phyloP scores from a whole-genome alignment of 2,329 filamentous ascomycete genomes.

The Fusarium sp. region DNA sequence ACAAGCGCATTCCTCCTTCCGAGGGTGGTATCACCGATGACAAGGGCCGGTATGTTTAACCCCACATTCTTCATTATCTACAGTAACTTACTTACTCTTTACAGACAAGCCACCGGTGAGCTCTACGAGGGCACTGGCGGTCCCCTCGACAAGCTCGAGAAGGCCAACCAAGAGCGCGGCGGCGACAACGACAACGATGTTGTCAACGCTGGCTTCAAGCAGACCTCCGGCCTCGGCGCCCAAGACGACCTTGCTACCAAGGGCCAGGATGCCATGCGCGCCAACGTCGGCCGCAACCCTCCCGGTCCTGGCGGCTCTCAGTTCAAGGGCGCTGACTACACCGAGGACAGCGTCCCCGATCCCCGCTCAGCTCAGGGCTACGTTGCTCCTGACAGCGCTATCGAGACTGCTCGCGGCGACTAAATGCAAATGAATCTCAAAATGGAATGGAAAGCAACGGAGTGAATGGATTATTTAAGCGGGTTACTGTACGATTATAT shows the following conservation, averaged over 20 bases:
- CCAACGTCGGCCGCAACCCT: slow-evolving; percentile 54
- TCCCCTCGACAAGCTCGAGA: slow-evolving; percentile 54
- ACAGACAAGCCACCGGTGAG: slow-evolving; percentile 57
- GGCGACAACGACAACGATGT: slow-evolving; percentile 55
- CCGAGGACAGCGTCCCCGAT: slow-evolving; percentile 54
- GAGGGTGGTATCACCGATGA: slow-evolving; percentile 59
- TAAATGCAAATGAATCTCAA: background rate
- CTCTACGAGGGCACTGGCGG: slow-evolving; percentile 59
- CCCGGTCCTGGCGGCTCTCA: slow-evolving; percentile 51
- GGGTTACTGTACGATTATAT: slow-evolving; percentile 22
- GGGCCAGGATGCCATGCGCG: slow-evolving; percentile 52
- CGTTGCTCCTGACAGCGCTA: slow-evolving; percentile 55
- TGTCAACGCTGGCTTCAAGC: slow-evolving; percentile 40
- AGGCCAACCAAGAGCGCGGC: slow-evolving; percentile 44
- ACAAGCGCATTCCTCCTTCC: slow-evolving; percentile 58
- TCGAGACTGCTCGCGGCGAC: slow-evolving; percentile 48
- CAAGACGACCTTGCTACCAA: slow-evolving; percentile 48
- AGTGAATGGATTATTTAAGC: slow-evolving; percentile 4
- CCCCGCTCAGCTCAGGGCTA: slow-evolving; percentile 56
- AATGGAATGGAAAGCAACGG: background rate
- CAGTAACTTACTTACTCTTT: slow-evolving; percentile 19
- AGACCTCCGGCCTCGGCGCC: slow-evolving; percentile 40
- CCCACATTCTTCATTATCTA: background rate
- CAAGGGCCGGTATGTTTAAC: slow-evolving; percentile 54
- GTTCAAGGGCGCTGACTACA: slow-evolving; percentile 56